Evolutionary conservation across 2,329 filamentous ascomycete species (phyloP).

Genomic region (Fusarium cyanostomum): DNA sequence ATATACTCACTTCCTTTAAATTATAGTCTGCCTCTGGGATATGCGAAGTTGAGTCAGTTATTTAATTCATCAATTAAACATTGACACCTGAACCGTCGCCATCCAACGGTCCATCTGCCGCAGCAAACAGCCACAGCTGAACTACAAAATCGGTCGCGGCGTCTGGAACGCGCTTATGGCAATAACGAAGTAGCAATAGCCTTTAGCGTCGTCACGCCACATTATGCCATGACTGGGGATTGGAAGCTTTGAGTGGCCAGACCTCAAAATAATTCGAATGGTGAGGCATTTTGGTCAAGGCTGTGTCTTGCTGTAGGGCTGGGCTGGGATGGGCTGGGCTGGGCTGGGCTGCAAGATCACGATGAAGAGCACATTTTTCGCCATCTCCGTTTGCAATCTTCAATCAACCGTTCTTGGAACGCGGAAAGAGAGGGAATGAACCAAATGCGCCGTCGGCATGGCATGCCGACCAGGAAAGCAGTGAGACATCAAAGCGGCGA

Average conservation of each 20-base stretch:
- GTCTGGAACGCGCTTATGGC: conserved; percentile 2
- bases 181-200: conserved; percentile 12
- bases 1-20: conserved; percentile 6
- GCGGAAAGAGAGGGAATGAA: conserved; percentile 21
- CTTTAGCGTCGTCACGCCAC: conserved; percentile 18
- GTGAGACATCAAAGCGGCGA: conserved; percentile 12
- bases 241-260: conserved; percentile 11
- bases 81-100: conserved; percentile 26
- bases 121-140: conserved; percentile 27
- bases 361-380: conserved; percentile 4
- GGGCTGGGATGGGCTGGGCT: background rate
- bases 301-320: background rate
- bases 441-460: conserved; percentile 9
- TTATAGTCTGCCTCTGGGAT: background rate
- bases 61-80: conserved; percentile 17
- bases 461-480: conserved; percentile 6
- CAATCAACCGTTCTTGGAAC: background rate
- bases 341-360: conserved; percentile 8
- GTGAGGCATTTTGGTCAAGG: conserved; percentile 8
- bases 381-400: conserved; percentile 5
- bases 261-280: conserved; percentile 10
- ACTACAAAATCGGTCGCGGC: conserved; percentile 7
- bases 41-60: conserved; percentile 8
- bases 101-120: conserved; percentile 11
- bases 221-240: conserved; percentile 7